A percentile compares a stretch with the other conserved stretches of the same genome.
These are phyloP conservation scores for Camellia japonica DNA, from an alignment of 148 eudicot genomes.

Conservation along the genomic window DNA sequence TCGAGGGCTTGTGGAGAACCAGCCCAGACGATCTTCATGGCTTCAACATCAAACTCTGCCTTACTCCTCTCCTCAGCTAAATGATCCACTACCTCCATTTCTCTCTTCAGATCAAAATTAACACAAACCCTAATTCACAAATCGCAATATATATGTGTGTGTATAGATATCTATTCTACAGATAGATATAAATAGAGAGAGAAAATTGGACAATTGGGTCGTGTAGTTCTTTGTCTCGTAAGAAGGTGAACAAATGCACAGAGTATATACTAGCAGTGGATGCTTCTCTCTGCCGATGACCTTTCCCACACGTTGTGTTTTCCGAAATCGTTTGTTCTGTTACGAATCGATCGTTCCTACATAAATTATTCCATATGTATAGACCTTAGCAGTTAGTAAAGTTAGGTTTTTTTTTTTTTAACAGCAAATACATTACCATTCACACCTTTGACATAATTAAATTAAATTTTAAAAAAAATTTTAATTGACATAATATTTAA, in stretches of 20 bases:
- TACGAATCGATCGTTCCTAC: too few species aligned
- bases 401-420: too few species aligned
- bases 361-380: too few species aligned
- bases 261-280: neutral
- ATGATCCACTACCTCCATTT: constrained; percentile 52
- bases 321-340: neutral
- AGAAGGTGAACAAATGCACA: neutral
- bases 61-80: constrained; percentile 72
- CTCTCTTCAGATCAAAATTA: constrained; percentile 13
- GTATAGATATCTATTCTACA: too few species aligned
- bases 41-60: constrained; percentile 58
- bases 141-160: too few species aligned
- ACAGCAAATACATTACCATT: too few species aligned
- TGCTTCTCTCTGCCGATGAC: neutral
- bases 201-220: neutral
- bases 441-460: too few species aligned
- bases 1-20: constrained; percentile 53
- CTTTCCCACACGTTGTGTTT: neutral
- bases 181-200: neutral
- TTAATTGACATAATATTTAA: too few species aligned
- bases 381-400: too few species aligned
- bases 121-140: constrained; percentile 4
- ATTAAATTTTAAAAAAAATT: too few species aligned
- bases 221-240: neutral
- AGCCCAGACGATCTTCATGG: constrained; percentile 85